Percentiles rank a stretch among this genome's conserved stretches.
Conservation (phyloP, 2,329 filamentous ascomycete genomes). For the Sordariomycetes sp. region DNA sequence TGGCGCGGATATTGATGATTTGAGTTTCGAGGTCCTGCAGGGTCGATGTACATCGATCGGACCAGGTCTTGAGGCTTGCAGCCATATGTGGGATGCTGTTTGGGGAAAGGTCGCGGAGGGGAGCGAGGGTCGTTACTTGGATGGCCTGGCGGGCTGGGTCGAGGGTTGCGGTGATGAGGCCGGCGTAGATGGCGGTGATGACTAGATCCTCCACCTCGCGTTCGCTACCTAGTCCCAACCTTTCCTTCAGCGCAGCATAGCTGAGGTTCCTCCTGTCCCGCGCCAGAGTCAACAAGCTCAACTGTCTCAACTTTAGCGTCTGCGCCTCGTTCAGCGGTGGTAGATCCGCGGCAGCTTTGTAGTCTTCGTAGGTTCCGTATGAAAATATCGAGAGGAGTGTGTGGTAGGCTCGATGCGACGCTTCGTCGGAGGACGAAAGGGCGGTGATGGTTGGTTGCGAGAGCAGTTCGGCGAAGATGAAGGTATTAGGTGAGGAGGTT, state of each 20-base stretch:
- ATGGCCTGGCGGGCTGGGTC: conserved; percentile 70
- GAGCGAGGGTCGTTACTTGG: conserved; percentile 69
- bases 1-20: conserved; percentile 55
- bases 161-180: conserved; percentile 72
- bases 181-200: conserved; percentile 79
- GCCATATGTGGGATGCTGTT: conserved; percentile 63
- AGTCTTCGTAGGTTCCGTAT: conserved; percentile 80
- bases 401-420: conserved; percentile 56
- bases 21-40: conserved; percentile 68
- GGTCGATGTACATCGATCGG: conserved; percentile 64
- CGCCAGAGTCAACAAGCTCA: conserved; percentile 78
- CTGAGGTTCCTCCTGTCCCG: conserved; percentile 58
- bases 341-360: conserved; percentile 30
- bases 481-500: conserved; percentile 83
- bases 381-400: conserved; percentile 80
- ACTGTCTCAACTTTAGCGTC: conserved; percentile 76
- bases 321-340: conserved; percentile 67
- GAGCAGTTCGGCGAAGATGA: conserved; percentile 90
- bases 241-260: conserved; percentile 59
- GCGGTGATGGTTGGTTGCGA: conserved; percentile 69
- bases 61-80: conserved; percentile 63
- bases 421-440: conserved; percentile 51
- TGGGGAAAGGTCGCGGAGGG: conserved; percentile 77
- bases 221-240: conserved; percentile 56
- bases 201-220: conserved; percentile 78